Evolutionary conservation across 345 rosid genomes (phyloP).

Genomic region (Eucalyptus sp.): DNA sequence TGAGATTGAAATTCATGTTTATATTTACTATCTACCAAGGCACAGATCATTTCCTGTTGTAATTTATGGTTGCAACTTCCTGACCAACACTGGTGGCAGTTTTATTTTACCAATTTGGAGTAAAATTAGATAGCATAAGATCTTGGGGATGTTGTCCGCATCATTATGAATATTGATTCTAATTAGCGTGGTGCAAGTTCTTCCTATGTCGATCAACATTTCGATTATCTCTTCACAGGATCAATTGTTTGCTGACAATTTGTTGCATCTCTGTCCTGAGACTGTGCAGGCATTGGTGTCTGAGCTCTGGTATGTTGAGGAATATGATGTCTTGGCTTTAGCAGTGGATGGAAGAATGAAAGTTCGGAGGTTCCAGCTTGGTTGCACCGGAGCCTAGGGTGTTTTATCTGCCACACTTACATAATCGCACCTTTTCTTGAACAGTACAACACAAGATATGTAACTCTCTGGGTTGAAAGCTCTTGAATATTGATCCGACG

Average conservation of each 20-base stretch:
- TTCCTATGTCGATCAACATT: background rate
- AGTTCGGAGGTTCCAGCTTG: slow-evolving; percentile 33
- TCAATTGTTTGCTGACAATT: background rate
- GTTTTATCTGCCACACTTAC: background rate
- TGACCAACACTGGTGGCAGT: background rate
- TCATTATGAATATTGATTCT: background rate
- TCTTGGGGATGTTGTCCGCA: background rate
- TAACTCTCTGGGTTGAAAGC: background rate
- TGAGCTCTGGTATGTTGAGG: slow-evolving; percentile 78
- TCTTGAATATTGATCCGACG: background rate
- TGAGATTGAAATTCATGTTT: background rate
- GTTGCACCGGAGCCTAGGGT: slow-evolving; percentile 14
- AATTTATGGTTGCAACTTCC: background rate
- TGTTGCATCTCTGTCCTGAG: background rate
- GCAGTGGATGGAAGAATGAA: slow-evolving; percentile 71
- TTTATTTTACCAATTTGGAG: background rate
- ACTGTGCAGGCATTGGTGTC: slow-evolving; percentile 49
- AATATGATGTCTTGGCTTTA: slow-evolving; percentile 60
- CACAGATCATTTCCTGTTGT: background rate
- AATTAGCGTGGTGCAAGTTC: background rate
- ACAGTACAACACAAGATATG: background rate
- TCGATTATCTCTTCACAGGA: background rate
- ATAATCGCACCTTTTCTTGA: background rate
- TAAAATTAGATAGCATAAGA: background rate
- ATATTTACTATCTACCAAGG: background rate